Percentiles rank a stretch among this genome's conserved stretches.
phyloP scores from a whole-genome alignment of 805 yeast species.

The Sungouiozyma intestinalis region DNA sequence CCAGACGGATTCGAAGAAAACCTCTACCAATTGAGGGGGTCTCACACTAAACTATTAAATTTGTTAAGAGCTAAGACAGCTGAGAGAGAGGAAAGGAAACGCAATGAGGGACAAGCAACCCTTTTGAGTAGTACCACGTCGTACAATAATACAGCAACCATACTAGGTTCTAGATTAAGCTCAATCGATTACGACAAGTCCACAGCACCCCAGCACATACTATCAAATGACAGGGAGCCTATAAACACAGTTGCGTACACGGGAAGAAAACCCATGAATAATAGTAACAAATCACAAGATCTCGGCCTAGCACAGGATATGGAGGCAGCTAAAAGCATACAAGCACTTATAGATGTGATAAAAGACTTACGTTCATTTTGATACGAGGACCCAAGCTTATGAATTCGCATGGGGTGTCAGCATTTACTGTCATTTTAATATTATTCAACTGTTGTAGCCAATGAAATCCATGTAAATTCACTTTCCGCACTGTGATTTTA shows the following conservation, averaged over 20 bases:
- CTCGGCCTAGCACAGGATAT: conserved; percentile 2
- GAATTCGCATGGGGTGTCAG: too few species aligned
- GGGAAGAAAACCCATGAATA: neutral
- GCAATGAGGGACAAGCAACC: conserved; percentile 6
- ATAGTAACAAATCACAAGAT: conserved; percentile 1
- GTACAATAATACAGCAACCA: conserved; percentile 1
- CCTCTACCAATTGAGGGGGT: conserved; percentile 42
- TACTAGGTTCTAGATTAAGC: neutral
- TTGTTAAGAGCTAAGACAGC: conserved; percentile 26
- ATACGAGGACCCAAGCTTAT: too few species aligned
- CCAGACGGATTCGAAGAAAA: conserved; percentile 30
- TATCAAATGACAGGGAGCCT: neutral
- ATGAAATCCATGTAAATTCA: neutral
- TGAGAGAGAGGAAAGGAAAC: conserved; percentile 12
- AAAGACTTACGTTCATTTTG: conserved; percentile 1
- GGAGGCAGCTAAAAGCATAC: conserved; percentile 8
- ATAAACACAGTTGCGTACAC: neutral
- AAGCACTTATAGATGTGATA: conserved; percentile 6
- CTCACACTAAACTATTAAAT: conserved; percentile 40
- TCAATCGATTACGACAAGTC: neutral
- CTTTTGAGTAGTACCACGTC: conserved; percentile 1
- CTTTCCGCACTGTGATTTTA: neutral
- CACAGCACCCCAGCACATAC: neutral
- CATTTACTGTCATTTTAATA: neutral
- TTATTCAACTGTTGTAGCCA: neutral